These are phyloP conservation scores for Hansenula lynferdii DNA, from an alignment of 1,139 yeast genomes.

Conservation along the genomic window DNA sequence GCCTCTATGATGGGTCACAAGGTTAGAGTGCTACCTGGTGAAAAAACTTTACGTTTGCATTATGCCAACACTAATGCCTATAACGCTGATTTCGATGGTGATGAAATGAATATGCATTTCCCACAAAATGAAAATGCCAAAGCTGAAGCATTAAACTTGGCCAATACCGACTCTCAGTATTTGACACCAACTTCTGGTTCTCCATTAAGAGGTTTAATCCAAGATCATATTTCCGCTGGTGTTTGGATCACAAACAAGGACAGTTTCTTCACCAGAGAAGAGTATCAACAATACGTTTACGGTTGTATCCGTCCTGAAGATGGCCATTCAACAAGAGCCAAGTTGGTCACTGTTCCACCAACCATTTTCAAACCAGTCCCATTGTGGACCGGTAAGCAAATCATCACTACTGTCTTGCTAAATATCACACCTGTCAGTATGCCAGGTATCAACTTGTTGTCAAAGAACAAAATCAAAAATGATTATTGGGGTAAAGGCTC, in stretches of 20 bases:
- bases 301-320: constrained; percentile 97
- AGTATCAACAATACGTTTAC: constrained; percentile 89
- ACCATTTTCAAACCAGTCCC: constrained; percentile 82
- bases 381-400: constrained; percentile 99
- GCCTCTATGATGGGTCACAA: constrained; percentile 99
- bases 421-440: constrained; percentile 83
- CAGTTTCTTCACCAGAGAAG: constrained; percentile 83
- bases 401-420: constrained; percentile 81
- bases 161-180: constrained; percentile 96
- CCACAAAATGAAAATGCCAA: constrained; percentile 98
- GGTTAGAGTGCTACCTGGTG: constrained; percentile 95
- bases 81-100: constrained; percentile 99
- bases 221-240: constrained; percentile 98
- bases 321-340: constrained; percentile 80
- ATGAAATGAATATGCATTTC: constrained; percentile 99
- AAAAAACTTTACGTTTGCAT: constrained; percentile 92
- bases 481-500: constrained; percentile 93
- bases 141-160: constrained; percentile 92
- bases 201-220: constrained; percentile 97
- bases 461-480: constrained; percentile 86
- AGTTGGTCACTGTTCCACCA: constrained; percentile 83
- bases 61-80: constrained; percentile 99
- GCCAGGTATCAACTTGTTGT: constrained; percentile 83
- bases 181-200: constrained; percentile 97
- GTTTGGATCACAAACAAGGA: constrained; percentile 96